A percentile compares a stretch with the other conserved stretches of the same genome.
Evolutionary conservation across 371 early-diverging fungal genomes (phyloP).

Genomic region (Umbelopsis sp.): DNA sequence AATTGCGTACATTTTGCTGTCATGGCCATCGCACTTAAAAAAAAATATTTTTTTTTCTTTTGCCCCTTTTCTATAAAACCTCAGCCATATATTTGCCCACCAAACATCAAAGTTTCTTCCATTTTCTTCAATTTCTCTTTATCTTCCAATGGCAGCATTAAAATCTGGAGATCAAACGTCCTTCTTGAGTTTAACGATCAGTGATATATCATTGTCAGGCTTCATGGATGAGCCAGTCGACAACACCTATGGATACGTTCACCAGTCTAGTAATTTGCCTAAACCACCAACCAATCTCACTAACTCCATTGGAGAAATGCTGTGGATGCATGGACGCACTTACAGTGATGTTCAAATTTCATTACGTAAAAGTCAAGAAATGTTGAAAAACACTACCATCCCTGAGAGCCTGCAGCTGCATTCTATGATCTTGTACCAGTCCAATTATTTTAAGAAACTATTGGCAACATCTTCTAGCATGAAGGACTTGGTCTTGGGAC

Average conservation of each 20-base stretch:
- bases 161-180: background rate
- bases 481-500: conserved; percentile 1
- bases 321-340: conserved; percentile 11
- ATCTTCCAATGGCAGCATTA: background rate
- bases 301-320: conserved; percentile 16
- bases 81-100: background rate
- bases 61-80: background rate
- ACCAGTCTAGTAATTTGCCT: background rate
- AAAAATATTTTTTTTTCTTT: background rate
- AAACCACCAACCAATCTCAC: background rate
- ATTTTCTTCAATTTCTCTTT: background rate
- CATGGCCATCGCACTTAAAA: background rate
- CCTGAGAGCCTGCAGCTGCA: conserved; percentile 18
- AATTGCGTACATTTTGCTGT: background rate
- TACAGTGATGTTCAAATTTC: conserved; percentile 21
- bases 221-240: background rate
- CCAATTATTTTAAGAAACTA: conserved; percentile 16
- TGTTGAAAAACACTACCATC: conserved; percentile 5
- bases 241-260: conserved; percentile 3
- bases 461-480: conserved; percentile 9
- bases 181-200: background rate
- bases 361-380: conserved; percentile 1
- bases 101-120: background rate
- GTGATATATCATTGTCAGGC: background rate
- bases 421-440: conserved; percentile 18